These are phyloP conservation scores for Eucalyptus viminalis DNA, from an alignment of 345 rosid species.

Conservation along the genomic window DNA sequence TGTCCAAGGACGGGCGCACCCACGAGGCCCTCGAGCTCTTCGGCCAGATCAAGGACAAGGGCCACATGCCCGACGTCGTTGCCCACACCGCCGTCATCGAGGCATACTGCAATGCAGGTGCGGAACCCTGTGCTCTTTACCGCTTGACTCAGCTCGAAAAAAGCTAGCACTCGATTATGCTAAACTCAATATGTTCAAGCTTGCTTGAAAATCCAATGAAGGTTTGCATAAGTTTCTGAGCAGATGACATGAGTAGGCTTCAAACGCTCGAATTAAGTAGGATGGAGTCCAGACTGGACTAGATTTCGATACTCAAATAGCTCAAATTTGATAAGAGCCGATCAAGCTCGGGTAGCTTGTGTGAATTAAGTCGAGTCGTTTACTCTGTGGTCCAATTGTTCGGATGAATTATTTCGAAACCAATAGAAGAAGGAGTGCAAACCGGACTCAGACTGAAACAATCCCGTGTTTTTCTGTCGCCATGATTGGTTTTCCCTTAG, in stretches of 20 bases:
- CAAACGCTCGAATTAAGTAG: neutral
- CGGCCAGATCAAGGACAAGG: conserved; percentile 50
- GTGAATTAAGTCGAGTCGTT: neutral
- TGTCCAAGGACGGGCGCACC: conserved; percentile 67
- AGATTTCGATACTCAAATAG: neutral
- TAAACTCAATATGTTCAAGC: neutral
- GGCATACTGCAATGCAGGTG: conserved; percentile 58
- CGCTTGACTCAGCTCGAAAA: neutral
- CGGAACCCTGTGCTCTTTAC: neutral
- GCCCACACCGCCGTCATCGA: conserved; percentile 66
- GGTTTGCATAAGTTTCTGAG: neutral
- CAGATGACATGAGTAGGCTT: neutral
- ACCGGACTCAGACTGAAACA: neutral
- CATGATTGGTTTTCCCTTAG: neutral
- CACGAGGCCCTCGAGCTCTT: conserved; percentile 74
- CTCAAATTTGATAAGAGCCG: neutral
- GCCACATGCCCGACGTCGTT: conserved; percentile 65
- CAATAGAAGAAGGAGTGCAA: too few species aligned
- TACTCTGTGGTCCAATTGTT: neutral
- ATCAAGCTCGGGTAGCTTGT: neutral
- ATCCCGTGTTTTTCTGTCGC: neutral
- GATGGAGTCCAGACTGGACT: neutral
- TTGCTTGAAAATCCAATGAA: neutral
- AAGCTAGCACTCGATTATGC: neutral
- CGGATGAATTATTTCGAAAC: too few species aligned